Evolutionary conservation across 169 alveolate species (phyloP), one percentile per base, ranked within the genome.

Genomic region (Cryptosporidium baileyi): DNA sequence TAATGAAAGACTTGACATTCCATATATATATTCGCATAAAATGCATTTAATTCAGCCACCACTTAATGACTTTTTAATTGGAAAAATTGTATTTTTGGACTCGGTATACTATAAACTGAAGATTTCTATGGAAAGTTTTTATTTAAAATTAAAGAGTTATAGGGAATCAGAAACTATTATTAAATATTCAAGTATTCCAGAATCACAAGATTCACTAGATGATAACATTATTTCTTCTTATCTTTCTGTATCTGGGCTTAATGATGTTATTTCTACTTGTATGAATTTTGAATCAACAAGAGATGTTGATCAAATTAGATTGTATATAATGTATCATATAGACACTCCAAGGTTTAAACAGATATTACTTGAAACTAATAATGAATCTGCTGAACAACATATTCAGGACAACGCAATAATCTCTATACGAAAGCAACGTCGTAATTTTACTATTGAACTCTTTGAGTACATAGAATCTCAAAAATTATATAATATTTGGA

Each of bases 11-110:
- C 24, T 74, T 15, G 85, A 74, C 40, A 11, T 74, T 9, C 85
- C 85, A 7, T 74, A 54, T 54, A 54, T 74, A 19, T 74, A 36
- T 41, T 22, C 36, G 6, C 85, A 74, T 41, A 74, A 57, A 43
- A 52, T 74, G 40, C 67, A 74, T 41, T 26, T 74, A 9, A 45
- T 74, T 26, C 67, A 57, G 26, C 85, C 85, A 30, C 85, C 85
- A 17, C 67, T 74, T 15, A 74, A 74, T 74, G 85, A 74, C 15
- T 74, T 74, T 74, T 45, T 74, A 1, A 32, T 74, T 15, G 85
- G 85, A 26, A 74, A 74, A 41, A 74, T 74, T 8, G 60, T 74
- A 11, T 74, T 34, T 6, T 34, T 54, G 22, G 85, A 74, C 24
- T 74, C 85, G 30, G 41, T 74, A 3, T 74, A 74, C 15, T 51